A percentile compares a stretch with the other conserved stretches of the same genome.
These are phyloP conservation scores for Orbilia ellipsospora DNA, from an alignment of 2,329 filamentous ascomycete genomes.

Conservation along the genomic window DNA sequence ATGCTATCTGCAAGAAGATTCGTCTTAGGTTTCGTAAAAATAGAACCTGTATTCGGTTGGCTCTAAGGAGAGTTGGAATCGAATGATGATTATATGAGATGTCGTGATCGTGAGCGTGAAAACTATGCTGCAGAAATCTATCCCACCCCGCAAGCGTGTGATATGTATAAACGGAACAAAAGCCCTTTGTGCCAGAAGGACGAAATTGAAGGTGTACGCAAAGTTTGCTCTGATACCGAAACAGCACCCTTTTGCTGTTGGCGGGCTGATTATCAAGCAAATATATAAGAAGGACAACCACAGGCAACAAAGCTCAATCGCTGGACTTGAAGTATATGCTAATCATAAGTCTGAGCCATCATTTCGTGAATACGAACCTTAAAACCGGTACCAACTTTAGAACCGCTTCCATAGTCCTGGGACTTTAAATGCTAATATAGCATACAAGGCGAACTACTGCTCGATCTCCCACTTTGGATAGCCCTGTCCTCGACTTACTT, in stretches of 20 bases:
- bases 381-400: neutral
- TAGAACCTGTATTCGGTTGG: slow-evolving; percentile 22
- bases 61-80: slow-evolving; percentile 20
- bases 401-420: neutral
- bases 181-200: slow-evolving; percentile 11
- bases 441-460: slow-evolving; percentile 2
- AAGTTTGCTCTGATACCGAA: neutral
- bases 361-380: neutral
- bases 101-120: slow-evolving; percentile 46
- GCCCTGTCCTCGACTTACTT: slow-evolving; percentile 30
- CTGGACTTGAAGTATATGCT: slow-evolving; percentile 2
- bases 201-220: neutral
- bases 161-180: slow-evolving; percentile 9
- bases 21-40: slow-evolving; percentile 36
- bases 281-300: neutral
- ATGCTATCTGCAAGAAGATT: slow-evolving; percentile 46
- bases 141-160: slow-evolving; percentile 33
- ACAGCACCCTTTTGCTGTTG: neutral
- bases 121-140: slow-evolving; percentile 50
- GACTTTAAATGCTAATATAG: neutral
- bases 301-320: neutral
- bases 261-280: neutral
- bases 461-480: slow-evolving; percentile 50
- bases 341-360: slow-evolving; percentile 1
- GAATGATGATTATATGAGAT: slow-evolving; percentile 19